These are phyloP conservation scores for Candida berthetii DNA, from an alignment of 805 yeast genomes.

Conservation along the genomic window DNA sequence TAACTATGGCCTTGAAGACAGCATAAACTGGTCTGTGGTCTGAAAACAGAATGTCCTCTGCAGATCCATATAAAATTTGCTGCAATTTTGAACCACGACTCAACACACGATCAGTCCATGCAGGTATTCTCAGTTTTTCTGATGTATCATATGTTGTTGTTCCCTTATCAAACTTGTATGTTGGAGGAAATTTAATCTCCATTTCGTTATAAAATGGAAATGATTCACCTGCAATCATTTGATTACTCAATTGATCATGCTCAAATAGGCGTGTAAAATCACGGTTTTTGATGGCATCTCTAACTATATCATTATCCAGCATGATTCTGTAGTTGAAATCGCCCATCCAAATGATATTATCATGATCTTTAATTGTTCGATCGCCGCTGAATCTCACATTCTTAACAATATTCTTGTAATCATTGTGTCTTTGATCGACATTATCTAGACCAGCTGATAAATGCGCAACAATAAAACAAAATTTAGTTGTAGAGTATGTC, in stretches of 20 bases:
- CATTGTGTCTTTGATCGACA: constrained; percentile 77
- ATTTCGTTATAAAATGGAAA: constrained; percentile 80
- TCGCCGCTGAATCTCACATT: constrained; percentile 59
- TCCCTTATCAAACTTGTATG: constrained; percentile 91
- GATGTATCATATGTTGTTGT: constrained; percentile 78
- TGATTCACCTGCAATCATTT: constrained; percentile 69
- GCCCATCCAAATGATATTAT: constrained; percentile 84
- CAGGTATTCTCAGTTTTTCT: constrained; percentile 89
- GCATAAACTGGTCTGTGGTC: constrained; percentile 93
- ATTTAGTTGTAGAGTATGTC: constrained; percentile 54
- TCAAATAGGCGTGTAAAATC: constrained; percentile 51
- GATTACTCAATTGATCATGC: constrained; percentile 72
- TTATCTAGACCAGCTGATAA: constrained; percentile 89
- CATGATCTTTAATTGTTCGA: constrained; percentile 65
- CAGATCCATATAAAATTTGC: constrained; percentile 56
- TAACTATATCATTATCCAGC: constrained; percentile 64
- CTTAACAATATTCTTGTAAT: constrained; percentile 71
- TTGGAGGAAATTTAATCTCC: constrained; percentile 78
- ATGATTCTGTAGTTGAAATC: constrained; percentile 86
- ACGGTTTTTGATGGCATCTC: constrained; percentile 41
- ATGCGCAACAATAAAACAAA: constrained; percentile 83
- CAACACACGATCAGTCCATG: constrained; percentile 94
- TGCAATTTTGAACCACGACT: constrained; percentile 54
- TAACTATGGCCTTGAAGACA: constrained; percentile 54
- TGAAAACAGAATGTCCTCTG: constrained; percentile 55